Evolutionary conservation across 306 rosid species (phyloP).

Genomic region (barrel medic (Medicago truncatula)): MtrunA17r5.0-ANR NC_053043.1:11893501-11894000

Average conservation of each 20-base stretch:
- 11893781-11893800: conserved; percentile 51
- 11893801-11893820: conserved; percentile 45
- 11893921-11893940: conserved; percentile 36
- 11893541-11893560: conserved; percentile 73
- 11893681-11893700: conserved; percentile 50
- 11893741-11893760: conserved; percentile 38
- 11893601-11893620: conserved; percentile 48
- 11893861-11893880: conserved; percentile 40
- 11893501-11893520: conserved; percentile 50
- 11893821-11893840: conserved; percentile 21
- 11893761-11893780: conserved; percentile 40
- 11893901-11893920: conserved; percentile 51
- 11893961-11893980: conserved; percentile 35
- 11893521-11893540: conserved; percentile 59
- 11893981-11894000: conserved; percentile 37
- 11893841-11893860: conserved; percentile 38
- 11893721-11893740: conserved; percentile 46
- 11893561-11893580: conserved; percentile 67
- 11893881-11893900: conserved; percentile 38
- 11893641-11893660: conserved; percentile 52
- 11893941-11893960: conserved; percentile 32
- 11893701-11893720: conserved; percentile 50
- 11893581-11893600: conserved; percentile 57
- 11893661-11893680: conserved; percentile 56
- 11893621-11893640: conserved; percentile 56